A percentile compares a stretch with the other conserved stretches of the same genome.
Evolutionary conservation across 2,329 filamentous ascomycete genomes (phyloP).

Genomic region (Trichoderma afroharzianum): DNA sequence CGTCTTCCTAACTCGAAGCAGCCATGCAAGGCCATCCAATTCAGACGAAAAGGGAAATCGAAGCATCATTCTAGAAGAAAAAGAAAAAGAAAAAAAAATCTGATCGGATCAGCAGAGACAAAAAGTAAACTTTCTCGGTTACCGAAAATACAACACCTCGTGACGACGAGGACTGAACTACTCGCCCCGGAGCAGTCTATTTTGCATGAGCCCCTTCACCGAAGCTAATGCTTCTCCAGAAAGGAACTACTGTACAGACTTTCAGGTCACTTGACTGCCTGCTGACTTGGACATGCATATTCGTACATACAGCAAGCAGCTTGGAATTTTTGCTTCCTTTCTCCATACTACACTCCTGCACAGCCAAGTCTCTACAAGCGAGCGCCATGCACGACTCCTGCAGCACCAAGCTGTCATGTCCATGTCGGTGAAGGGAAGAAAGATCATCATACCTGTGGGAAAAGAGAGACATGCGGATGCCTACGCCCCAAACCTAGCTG

Average conservation of each 20-base stretch:
- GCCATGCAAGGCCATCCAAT: neutral
- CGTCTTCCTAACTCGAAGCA: neutral
- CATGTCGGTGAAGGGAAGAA: neutral
- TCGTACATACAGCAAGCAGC: neutral
- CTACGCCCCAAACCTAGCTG: neutral
- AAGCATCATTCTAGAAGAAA: neutral
- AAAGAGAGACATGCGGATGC: neutral
- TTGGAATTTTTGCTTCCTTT: neutral
- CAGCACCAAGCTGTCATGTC: neutral
- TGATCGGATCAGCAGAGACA: neutral
- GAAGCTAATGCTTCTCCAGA: neutral
- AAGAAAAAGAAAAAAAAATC: neutral
- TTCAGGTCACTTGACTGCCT: neutral
- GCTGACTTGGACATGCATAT: slow-evolving; percentile 3
- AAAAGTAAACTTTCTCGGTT: neutral
- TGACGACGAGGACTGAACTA: neutral
- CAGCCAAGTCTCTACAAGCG: neutral
- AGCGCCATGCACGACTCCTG: neutral
- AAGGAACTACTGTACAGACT: neutral
- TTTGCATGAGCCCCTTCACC: neutral
- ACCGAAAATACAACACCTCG: neutral
- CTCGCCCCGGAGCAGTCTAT: neutral
- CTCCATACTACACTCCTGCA: neutral
- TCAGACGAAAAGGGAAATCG: neutral
- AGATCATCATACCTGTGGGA: neutral